Percentiles rank a stretch among this genome's conserved stretches.
Conservation (phyloP, 176 grass and related monocot species). For the Musa beccarii region DNA sequence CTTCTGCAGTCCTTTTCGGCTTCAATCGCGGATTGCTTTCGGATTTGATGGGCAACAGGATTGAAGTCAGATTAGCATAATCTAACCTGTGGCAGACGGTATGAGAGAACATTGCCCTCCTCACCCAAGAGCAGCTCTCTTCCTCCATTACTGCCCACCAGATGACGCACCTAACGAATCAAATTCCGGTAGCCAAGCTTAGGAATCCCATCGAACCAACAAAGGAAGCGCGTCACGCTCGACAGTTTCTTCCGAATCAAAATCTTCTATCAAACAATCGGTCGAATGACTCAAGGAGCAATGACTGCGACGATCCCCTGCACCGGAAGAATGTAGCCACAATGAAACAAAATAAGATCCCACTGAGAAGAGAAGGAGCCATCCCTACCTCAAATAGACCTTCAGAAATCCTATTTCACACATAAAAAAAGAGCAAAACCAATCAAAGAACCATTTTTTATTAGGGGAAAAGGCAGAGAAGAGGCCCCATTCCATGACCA, state of each 20-base stretch:
- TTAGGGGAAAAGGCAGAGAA: background rate
- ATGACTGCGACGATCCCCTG: background rate
- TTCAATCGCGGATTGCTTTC: constrained; percentile 32
- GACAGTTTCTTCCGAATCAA: background rate
- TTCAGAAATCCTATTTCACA: background rate
- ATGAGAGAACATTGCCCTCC: constrained; percentile 64
- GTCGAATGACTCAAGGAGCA: background rate
- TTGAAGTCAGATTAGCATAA: constrained; percentile 34
- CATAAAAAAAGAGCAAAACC: background rate
- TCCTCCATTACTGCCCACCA: constrained; percentile 39
- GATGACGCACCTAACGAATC: constrained; percentile 3
- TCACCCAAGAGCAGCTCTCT: constrained; percentile 70
- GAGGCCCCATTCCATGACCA: no score
- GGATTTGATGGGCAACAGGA: constrained; percentile 41
- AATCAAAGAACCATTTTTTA: constrained; percentile 1
- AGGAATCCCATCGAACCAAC: constrained; percentile 1
- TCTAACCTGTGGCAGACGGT: constrained; percentile 44
- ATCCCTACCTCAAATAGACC: background rate
- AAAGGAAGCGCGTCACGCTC: background rate
- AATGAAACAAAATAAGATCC: constrained; percentile 8
- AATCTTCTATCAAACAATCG: background rate
- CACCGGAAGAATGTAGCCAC: constrained; percentile 4
- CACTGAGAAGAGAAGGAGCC: background rate
- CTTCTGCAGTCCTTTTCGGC: constrained; percentile 20
- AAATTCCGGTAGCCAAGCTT: background rate